A percentile compares a stretch with the other conserved stretches of the same genome.
phyloP scores from a whole-genome alignment of 2,329 filamentous ascomycete genomes.

The Ilyonectria sp. region DNA sequence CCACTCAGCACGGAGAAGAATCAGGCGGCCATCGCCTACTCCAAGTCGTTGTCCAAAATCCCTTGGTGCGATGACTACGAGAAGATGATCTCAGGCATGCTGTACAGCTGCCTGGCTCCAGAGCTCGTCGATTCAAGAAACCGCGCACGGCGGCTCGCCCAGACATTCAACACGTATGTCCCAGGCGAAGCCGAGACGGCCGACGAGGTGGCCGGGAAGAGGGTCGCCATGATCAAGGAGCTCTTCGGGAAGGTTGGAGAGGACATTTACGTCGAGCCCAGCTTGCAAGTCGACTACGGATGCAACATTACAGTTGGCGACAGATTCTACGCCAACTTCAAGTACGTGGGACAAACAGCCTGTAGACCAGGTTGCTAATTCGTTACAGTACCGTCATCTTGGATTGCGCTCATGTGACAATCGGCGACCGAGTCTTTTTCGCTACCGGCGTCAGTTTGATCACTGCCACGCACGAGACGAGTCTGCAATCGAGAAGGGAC shows the following conservation, averaged over 20 bases:
- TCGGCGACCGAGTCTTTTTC: conserved; percentile 16
- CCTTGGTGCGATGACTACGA: conserved; percentile 16
- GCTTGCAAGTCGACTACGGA: conserved; percentile 3
- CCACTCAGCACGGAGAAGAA: not conserved
- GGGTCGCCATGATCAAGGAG: conserved; percentile 2
- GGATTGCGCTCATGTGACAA: conserved; percentile 9
- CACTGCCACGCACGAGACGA: conserved; percentile 1
- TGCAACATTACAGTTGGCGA: conserved; percentile 3
- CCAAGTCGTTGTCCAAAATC: not conserved
- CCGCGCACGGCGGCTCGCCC: not conserved
- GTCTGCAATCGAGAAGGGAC: conserved; percentile 3
- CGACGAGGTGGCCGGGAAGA: not conserved
- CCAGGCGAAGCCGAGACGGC: not conserved
- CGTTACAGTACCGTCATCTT: not conserved
- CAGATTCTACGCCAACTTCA: conserved; percentile 5
- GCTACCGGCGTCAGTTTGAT: conserved; percentile 30
- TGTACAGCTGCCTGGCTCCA: not conserved
- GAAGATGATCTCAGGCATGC: conserved; percentile 15
- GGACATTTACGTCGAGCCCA: not conserved
- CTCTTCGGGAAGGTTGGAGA: not conserved
- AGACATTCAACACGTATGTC: conserved; percentile 5
- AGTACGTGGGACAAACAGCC: not conserved
- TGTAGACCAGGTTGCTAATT: not conserved
- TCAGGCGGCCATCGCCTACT: not conserved
- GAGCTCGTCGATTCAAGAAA: not conserved